phyloP scores from a whole-genome alignment of 1,284 basidiomycete species.

The Meira nashicola region DNA sequence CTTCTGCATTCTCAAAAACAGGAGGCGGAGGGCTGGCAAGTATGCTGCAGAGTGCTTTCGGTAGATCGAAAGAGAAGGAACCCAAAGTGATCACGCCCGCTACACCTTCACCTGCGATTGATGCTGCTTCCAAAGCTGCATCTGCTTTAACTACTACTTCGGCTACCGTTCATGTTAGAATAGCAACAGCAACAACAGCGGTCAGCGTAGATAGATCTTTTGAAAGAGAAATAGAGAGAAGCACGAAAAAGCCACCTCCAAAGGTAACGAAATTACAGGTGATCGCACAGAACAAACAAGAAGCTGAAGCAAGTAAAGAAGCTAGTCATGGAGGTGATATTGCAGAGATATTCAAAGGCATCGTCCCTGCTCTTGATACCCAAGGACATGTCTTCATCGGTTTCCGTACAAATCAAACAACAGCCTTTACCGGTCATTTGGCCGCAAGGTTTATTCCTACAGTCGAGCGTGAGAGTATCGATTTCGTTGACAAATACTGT shows the following conservation, averaged over 20 bases:
- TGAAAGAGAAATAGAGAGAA: slow-evolving; percentile 73
- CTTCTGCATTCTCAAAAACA: slow-evolving; percentile 40
- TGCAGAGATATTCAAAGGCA: slow-evolving; percentile 51
- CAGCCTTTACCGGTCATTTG: slow-evolving; percentile 84
- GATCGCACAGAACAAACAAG: slow-evolving; percentile 85
- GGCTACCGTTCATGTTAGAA: slow-evolving; percentile 69
- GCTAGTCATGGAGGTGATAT: slow-evolving; percentile 55
- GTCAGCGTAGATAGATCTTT: slow-evolving; percentile 71
- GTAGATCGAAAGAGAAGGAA: slow-evolving; percentile 48
- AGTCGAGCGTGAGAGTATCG: slow-evolving; percentile 91
- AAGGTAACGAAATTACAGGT: slow-evolving; percentile 71
- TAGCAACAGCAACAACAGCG: slow-evolving; percentile 75
- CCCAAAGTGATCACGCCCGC: slow-evolving; percentile 3
- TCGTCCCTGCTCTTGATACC: slow-evolving; percentile 46
- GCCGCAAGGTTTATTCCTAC: slow-evolving; percentile 80
- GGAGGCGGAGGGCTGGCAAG: slow-evolving; percentile 43
- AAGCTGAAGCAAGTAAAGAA: slow-evolving; percentile 64
- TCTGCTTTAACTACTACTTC: slow-evolving; percentile 38
- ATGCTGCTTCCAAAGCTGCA: slow-evolving; percentile 7
- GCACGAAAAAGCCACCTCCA: slow-evolving; percentile 93
- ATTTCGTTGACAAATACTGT: slow-evolving; percentile 57
- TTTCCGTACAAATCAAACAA: slow-evolving; percentile 74
- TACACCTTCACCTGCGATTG: neutral
- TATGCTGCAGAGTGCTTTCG: slow-evolving; percentile 51
- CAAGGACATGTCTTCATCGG: slow-evolving; percentile 54